Evolutionary conservation across 2,329 filamentous ascomycete genomes (phyloP), one percentile per base, ranked within the genome.

Genomic region (Albophoma yamanashiensis): DNA sequence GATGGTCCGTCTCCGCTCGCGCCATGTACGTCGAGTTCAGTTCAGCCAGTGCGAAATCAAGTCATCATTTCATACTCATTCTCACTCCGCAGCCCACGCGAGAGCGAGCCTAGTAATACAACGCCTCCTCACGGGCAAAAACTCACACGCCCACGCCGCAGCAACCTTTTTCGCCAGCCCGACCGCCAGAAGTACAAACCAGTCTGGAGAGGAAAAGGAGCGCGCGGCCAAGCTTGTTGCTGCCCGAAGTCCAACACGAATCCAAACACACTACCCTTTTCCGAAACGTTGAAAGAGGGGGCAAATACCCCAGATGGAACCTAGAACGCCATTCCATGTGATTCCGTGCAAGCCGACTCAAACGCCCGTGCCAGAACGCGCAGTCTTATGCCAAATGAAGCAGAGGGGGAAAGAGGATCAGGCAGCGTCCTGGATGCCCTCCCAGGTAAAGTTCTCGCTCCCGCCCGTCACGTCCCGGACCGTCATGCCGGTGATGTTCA

Each of bases 401-500:
- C 43, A 25, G 25, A 50, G 25, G 9, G 5, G 6, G 43, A 31
- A 5, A 27, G 42, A 43, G 39, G 5, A 36, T 55, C 31, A 55
- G 31, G 61, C 69, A 38, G 64, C 60, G 58, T 71, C 72, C 45
- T 67, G 68, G 47, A 78, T 71, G 58, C 75, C 75, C 59, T 78
- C 74, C 75, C 75, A 77, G 17, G 74, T 76, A 58, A 75, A 60
- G 62, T 77, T 71, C 15, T 77, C 74, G 45, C 71, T 76, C 25
- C 66, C 63, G 31, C 66, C 66, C 0, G 73, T 74, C 4, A 74
- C 71, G 59, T 78, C 75, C 3, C 75, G 71, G 17, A 78, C 70
- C 25, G 75, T 76, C 71, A 78, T 73, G 65, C 76, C 76, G 11
- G 76, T 78, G 39, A 83, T 81, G 68, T 78, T 83, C 58, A 79